Conservation (phyloP, 768 basidiomycete species). For the Tylopilus rubrobrunneus region DNA sequence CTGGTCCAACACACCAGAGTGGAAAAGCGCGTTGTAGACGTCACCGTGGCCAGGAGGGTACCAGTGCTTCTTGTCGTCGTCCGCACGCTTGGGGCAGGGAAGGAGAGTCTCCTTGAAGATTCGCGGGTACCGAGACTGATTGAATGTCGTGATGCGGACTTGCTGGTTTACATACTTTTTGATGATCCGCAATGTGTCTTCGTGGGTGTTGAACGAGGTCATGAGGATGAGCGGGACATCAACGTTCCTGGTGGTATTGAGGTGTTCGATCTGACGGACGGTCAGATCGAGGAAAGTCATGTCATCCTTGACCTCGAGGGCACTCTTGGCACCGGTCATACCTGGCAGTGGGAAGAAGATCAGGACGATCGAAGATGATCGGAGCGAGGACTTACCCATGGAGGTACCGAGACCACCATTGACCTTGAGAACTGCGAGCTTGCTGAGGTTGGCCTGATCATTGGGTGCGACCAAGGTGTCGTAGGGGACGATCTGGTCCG, state of each 20-base stretch:
- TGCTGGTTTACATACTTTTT: conserved; percentile 81
- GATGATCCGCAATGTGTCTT: conserved; percentile 73
- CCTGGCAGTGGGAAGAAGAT: conserved; percentile 26
- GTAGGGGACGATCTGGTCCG: conserved; percentile 63
- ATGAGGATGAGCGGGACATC: conserved; percentile 79
- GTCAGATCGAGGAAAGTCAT: conserved; percentile 68
- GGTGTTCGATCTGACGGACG: conserved; percentile 65
- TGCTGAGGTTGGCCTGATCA: conserved; percentile 53
- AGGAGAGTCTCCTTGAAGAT: conserved; percentile 67
- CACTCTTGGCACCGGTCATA: conserved; percentile 63
- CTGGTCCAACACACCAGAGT: conserved; percentile 72
- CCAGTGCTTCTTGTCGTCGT: conserved; percentile 66
- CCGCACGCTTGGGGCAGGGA: conserved; percentile 54
- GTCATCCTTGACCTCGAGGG: conserved; percentile 72
- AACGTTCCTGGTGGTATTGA: conserved; percentile 56
- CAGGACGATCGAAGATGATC: neutral
- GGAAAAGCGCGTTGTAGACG: conserved; percentile 64
- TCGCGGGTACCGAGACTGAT: conserved; percentile 72
- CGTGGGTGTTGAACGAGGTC: conserved; percentile 81
- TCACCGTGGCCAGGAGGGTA: conserved; percentile 80
- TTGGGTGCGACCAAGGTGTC: conserved; percentile 41
- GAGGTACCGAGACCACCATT: conserved; percentile 74
- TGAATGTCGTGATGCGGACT: conserved; percentile 66
- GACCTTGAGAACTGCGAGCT: conserved; percentile 74
- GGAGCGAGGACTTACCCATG: conserved; percentile 38